These are phyloP conservation scores for Aristolochia californica DNA, from an alignment of 164 flowering plant species.

Conservation along the genomic window DNA sequence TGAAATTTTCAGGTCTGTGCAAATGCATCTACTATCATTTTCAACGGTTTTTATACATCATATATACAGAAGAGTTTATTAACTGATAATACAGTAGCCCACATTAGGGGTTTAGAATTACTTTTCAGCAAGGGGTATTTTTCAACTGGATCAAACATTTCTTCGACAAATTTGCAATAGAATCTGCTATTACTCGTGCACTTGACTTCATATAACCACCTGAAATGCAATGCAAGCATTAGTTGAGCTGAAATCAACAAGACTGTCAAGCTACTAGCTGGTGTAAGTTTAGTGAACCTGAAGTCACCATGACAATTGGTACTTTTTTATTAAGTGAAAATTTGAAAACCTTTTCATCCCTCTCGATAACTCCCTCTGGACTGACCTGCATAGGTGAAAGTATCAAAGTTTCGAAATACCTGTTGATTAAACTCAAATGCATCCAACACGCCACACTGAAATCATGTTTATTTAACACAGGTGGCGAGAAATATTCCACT, in stretches of 20 bases:
- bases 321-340: constrained; percentile 63
- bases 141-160: constrained; percentile 46
- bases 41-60: no score
- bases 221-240: constrained; percentile 20
- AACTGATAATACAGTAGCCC: no score
- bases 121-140: not conserved
- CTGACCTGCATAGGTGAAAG: constrained; percentile 45
- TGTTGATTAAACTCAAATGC: no score
- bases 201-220: constrained; percentile 96
- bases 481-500: no score
- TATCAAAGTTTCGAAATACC: not conserved
- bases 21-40: no score
- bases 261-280: not conserved
- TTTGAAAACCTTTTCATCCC: constrained; percentile 86
- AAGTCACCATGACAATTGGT: constrained; percentile 87
- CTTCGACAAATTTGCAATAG: constrained; percentile 53
- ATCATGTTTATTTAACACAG: no score
- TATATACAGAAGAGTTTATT: no score
- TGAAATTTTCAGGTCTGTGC: no score
- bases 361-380: constrained; percentile 49
- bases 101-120: no score
- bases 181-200: constrained; percentile 84
- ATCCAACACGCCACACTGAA: no score
- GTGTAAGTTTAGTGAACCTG: constrained; percentile 37
- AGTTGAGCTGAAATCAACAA: not conserved